These are phyloP conservation scores for Cyberlindnera petersonii DNA, from an alignment of 805 yeast species.

Conservation along the genomic window DNA sequence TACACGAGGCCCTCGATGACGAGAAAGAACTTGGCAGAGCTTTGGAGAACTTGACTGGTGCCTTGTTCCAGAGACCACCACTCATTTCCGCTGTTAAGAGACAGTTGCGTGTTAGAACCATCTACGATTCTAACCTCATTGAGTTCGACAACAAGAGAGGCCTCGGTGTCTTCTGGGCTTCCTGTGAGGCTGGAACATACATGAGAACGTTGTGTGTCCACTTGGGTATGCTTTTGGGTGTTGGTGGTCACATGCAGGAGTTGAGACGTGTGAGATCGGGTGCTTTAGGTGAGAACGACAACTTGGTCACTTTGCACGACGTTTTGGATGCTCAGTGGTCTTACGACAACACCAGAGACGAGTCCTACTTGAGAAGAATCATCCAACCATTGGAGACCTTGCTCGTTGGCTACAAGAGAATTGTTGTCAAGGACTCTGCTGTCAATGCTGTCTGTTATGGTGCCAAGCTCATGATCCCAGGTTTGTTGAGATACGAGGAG, in stretches of 20 bases:
- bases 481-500: conserved; percentile 93
- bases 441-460: conserved; percentile 98
- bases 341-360: conserved; percentile 96
- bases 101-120: conserved; percentile 96
- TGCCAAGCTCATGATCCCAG: conserved; percentile 98
- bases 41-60: conserved; percentile 95
- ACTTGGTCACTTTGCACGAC: conserved; percentile 93
- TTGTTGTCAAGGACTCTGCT: conserved; percentile 92
- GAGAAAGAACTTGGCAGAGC: conserved; percentile 84
- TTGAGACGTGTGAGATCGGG: conserved; percentile 98
- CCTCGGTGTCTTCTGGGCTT: conserved; percentile 98
- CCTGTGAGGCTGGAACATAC: conserved; percentile 99
- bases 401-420: conserved; percentile 92
- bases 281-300: conserved; percentile 85
- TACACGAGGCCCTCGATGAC: conserved; percentile 89
- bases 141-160: conserved; percentile 97
- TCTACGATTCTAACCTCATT: conserved; percentile 90
- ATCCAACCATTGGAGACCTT: conserved; percentile 93
- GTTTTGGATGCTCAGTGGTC: conserved; percentile 98
- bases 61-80: conserved; percentile 98
- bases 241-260: conserved; percentile 99
- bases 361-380: conserved; percentile 88
- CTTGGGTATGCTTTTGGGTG: conserved; percentile 96
- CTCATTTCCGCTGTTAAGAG: conserved; percentile 98
- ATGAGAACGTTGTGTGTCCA: conserved; percentile 99